Evolutionary conservation across 345 rosid genomes (phyloP), one percentile per base, ranked within the genome.

Genomic region (Citrus hindsii): DNA sequence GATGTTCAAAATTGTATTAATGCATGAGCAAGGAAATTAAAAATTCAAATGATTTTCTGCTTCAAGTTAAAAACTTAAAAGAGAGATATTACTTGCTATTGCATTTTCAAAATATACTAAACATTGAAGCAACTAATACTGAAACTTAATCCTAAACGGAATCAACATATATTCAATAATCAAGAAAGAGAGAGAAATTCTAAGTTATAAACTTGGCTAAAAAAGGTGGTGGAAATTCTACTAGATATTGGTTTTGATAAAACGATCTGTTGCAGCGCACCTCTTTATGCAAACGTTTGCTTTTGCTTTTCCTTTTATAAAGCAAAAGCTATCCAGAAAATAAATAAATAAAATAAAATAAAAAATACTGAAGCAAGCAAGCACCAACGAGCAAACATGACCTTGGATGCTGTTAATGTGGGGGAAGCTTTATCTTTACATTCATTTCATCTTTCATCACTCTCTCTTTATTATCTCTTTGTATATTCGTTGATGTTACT

Each of bases 261-360:
- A 71, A 24, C 32, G 38, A 8, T 48, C 24, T 18, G 61, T 22
- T 35, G 33, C 32, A 53, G 75, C 76, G 63, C 81, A 48, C 79
- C 67, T 79, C 88, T 84, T 84, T 87, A 74, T 78, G 75, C 69
- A 74, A 84, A 42, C 77, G 4, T 66, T 69, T 80, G 83, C 86
- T 85, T 87, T 87, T 76, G 72, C 84, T 79, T 85, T 87, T 80
- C 80, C 80, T 87, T 87, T 80, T 63, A 62, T 71, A 87, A 87
- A 84, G 88, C 85, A 84, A 82, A 83, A 85, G 87, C 51, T 46
- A 84, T 76, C 13, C 46, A 83, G 84, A 66, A 81, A 75, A 65
- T 0, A 79, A 77, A 78, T 4, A 33, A 33, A 4, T 33, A 33
- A 32, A 32, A 75, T 33, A 79, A 77, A 78, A 75, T 33, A 79